These are phyloP conservation scores for Candida sakaeoensis DNA, from an alignment of 805 yeast species.

Conservation along the genomic window DNA sequence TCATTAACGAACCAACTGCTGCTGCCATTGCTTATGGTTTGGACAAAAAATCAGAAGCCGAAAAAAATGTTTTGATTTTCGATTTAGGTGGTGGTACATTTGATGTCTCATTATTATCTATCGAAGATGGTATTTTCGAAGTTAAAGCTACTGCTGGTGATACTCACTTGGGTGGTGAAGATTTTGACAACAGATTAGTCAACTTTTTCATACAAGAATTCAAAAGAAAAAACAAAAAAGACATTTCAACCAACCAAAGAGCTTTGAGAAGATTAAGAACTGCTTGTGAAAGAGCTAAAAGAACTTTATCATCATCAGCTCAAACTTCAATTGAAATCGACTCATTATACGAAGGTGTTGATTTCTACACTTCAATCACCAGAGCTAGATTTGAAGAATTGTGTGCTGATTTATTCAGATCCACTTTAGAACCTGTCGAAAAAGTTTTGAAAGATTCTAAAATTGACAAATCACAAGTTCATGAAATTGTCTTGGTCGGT, in stretches of 20 bases:
- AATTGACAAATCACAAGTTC: constrained; percentile 82
- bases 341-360: constrained; percentile 91
- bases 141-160: constrained; percentile 50
- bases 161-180: constrained; percentile 85
- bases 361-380: constrained; percentile 92
- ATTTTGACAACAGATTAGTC: constrained; percentile 94
- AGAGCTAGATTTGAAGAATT: constrained; percentile 98
- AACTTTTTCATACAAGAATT: constrained; percentile 91
- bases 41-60: constrained; percentile 56
- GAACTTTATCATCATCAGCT: constrained; percentile 93
- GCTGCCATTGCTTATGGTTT: constrained; percentile 69
- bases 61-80: constrained; percentile 56
- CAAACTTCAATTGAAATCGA: constrained; percentile 95
- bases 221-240: constrained; percentile 98
- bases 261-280: constrained; percentile 98
- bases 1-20: constrained; percentile 89
- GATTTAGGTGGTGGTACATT: no score
- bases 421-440: constrained; percentile 92
- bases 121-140: constrained; percentile 48
- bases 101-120: constrained; percentile 44
- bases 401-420: constrained; percentile 90
- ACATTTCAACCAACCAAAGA: constrained; percentile 88
- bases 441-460: constrained; percentile 88
- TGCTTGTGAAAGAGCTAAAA: constrained; percentile 99
- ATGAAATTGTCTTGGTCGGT: constrained; percentile 94